Evolutionary conservation across 805 yeast genomes (phyloP).

Genomic region (Kuraishia borneana): DNA sequence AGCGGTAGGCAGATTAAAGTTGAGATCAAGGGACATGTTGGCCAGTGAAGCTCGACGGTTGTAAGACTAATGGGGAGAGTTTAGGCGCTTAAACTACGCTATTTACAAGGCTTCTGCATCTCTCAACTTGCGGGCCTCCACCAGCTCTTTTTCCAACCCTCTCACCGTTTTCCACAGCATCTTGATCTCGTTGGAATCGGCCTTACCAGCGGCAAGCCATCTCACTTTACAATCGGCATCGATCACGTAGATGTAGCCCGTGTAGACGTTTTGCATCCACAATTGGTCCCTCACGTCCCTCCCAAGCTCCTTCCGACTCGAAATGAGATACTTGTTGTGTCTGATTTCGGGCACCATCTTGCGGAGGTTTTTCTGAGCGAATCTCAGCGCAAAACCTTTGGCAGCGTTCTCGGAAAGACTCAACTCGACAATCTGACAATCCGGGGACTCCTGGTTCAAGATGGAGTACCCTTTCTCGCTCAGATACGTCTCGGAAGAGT

Average conservation of each 20-base stretch:
- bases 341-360: conserved; percentile 34
- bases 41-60: too few relatives aligned
- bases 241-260: conserved; percentile 75
- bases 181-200: conserved; percentile 53
- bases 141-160: conserved; percentile 18
- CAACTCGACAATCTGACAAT: conserved; percentile 64
- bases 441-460: conserved; percentile 31
- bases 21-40: too few relatives aligned
- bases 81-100: too few relatives aligned
- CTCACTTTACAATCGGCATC: conserved; percentile 68
- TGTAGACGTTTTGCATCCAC: conserved; percentile 59
- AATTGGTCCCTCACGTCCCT: conserved; percentile 46
- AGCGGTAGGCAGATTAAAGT: neutral
- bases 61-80: too few relatives aligned
- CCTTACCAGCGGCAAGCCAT: conserved; percentile 87
- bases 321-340: conserved; percentile 48
- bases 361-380: conserved; percentile 27
- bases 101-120: neutral
- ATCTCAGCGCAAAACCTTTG: conserved; percentile 39
- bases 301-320: conserved; percentile 43
- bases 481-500: conserved; percentile 28
- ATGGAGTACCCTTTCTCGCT: conserved; percentile 26
- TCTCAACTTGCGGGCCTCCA: neutral
- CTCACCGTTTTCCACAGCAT: conserved; percentile 56
- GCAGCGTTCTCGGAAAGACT: conserved; percentile 64